Conservation (phyloP, 306 rosid genomes). For the Gleditsia sinensis region DNA sequence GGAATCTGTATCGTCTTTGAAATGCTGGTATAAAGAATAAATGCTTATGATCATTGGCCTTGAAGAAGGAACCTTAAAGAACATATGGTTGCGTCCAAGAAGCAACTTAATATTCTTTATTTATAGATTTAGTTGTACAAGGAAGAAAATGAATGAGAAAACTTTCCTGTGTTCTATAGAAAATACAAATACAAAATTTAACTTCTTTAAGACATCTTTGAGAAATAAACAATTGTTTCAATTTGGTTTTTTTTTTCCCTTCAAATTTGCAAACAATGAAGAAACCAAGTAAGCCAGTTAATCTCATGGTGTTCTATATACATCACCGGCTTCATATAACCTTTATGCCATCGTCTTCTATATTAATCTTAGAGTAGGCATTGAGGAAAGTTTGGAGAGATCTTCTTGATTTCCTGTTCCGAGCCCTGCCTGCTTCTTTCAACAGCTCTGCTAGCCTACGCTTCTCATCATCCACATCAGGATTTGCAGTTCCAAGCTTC, state of each 20-base stretch:
- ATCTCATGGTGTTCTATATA: conserved; percentile 36
- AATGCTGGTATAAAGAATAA: too few species aligned
- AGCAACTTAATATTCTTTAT: too few species aligned
- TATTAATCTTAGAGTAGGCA: conserved; percentile 40
- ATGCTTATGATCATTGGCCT: too few species aligned
- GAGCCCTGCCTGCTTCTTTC: conserved; percentile 74
- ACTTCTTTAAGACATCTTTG: conserved; percentile 32
- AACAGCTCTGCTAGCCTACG: conserved; percentile 70
- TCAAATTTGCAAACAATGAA: conserved; percentile 30
- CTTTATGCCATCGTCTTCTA: conserved; percentile 39
- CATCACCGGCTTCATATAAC: conserved; percentile 44
- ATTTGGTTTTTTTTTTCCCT: conserved; percentile 33
- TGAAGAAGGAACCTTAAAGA: too few species aligned
- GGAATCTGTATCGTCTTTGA: too few species aligned
- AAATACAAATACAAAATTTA: conserved; percentile 32
- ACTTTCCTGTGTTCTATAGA: conserved; percentile 34
- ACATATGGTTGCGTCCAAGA: not conserved
- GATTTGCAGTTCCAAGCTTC: conserved; percentile 83
- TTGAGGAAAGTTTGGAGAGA: conserved; percentile 78
- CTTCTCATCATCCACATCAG: conserved; percentile 82
- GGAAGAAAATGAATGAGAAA: conserved; percentile 34
- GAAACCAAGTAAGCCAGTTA: conserved; percentile 38
- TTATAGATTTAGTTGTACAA: conserved; percentile 37
- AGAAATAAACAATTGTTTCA: conserved; percentile 33
- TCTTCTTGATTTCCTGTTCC: conserved; percentile 63